Conservation (phyloP, 2,329 filamentous ascomycete species). For the Blastomyces parvus region DNA sequence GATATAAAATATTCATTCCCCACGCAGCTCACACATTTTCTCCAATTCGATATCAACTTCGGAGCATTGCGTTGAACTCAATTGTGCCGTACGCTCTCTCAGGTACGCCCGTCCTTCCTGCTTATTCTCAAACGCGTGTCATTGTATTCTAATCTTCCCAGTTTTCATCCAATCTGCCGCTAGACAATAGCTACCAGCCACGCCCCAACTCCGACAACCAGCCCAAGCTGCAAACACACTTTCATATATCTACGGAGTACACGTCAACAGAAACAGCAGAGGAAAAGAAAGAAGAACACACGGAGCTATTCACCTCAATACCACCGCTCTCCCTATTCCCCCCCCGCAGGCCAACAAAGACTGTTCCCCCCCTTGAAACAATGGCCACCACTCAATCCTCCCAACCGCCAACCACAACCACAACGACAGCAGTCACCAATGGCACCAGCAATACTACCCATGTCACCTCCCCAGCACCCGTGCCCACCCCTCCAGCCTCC, state of each 20-base stretch:
- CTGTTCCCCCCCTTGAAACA: not conserved
- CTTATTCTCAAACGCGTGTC: not conserved
- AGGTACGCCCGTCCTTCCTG: not conserved
- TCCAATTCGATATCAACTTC: not conserved
- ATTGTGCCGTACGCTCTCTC: not conserved
- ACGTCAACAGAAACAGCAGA: not conserved
- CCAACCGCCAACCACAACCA: not conserved
- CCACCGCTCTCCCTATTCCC: not conserved
- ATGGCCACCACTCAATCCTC: not conserved
- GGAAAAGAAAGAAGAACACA: not conserved
- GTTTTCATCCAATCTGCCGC: not conserved
- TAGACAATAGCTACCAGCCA: not conserved
- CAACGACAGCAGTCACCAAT: not conserved
- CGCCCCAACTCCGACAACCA: not conserved
- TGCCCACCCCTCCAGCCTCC: not conserved
- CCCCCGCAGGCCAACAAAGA: not conserved
- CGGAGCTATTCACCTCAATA: not conserved
- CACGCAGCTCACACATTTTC: not conserved
- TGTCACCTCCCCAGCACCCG: not conserved
- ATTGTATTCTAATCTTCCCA: not conserved
- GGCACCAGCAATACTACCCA: not conserved
- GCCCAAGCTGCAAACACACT: not conserved
- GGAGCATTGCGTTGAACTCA: not conserved
- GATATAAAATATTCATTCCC: not conserved
- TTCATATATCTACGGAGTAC: no score